phyloP scores from a whole-genome alignment of 1,139 yeast genomes.

The Scheffersomyces segobiensis region DNA sequence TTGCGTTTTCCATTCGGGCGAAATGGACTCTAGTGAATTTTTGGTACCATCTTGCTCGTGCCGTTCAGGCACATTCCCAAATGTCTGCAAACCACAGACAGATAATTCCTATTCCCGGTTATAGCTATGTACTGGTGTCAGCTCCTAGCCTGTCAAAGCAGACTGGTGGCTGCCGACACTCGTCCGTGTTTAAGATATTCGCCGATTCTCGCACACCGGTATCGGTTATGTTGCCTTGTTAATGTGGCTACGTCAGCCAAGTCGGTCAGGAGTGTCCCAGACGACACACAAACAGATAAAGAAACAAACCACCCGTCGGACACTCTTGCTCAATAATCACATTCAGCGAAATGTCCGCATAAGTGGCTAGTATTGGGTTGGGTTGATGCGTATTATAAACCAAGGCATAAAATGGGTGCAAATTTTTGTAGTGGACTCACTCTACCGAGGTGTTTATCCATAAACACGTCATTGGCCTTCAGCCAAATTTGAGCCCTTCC shows the following conservation, averaged over 20 bases:
- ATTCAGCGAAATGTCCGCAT: background rate
- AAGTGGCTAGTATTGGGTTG: background rate
- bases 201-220: background rate
- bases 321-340: background rate
- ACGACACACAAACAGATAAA: background rate
- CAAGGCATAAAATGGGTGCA: background rate
- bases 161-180: background rate
- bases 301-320: background rate
- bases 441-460: background rate
- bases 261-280: background rate
- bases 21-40: no score
- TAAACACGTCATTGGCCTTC: background rate
- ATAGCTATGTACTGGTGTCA: background rate
- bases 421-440: background rate
- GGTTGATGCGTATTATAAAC: background rate
- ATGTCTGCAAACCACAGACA: background rate
- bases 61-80: background rate
- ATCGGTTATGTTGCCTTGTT: background rate
- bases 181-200: background rate
- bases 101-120: background rate
- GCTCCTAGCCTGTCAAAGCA: background rate
- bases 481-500: background rate
- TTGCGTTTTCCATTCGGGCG: no score
- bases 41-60: background rate
- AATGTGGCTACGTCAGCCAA: background rate